Conservation (phyloP, 257 asterid genomes). For the Prunella vulgaris region DNA sequence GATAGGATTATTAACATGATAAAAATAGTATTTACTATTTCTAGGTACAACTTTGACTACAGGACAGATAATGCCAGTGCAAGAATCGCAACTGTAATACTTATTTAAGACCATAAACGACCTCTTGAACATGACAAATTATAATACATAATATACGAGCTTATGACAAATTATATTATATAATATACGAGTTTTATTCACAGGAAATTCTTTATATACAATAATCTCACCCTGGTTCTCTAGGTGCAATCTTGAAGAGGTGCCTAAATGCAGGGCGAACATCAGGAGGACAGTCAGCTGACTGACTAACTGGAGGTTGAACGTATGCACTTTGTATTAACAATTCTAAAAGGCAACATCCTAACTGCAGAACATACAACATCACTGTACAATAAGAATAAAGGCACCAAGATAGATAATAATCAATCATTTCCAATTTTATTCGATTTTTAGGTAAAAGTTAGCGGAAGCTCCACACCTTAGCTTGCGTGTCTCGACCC, state of each 20-base stretch:
- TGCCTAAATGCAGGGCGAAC: slow-evolving; percentile 96
- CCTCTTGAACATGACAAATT: no score
- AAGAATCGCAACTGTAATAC: slow-evolving; percentile 6
- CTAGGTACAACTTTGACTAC: not conserved
- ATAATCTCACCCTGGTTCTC: slow-evolving; percentile 57
- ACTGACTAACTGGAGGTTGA: slow-evolving; percentile 67
- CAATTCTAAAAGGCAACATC: slow-evolving; percentile 82
- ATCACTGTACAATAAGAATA: slow-evolving; percentile 13
- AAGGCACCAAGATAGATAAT: not conserved
- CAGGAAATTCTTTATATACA: not conserved
- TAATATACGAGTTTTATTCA: not conserved
- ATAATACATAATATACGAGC: not conserved
- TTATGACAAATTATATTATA: not conserved
- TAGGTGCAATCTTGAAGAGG: slow-evolving; percentile 55
- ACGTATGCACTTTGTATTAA: slow-evolving; percentile 83
- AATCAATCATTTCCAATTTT: not conserved
- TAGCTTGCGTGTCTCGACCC: slow-evolving; percentile 81
- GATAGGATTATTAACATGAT: not conserved
- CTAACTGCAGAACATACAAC: slow-evolving; percentile 64
- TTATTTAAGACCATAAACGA: no score
- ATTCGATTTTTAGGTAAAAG: slow-evolving; percentile 8
- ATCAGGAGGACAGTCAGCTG: slow-evolving; percentile 85
- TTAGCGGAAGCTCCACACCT: slow-evolving; percentile 69
- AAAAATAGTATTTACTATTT: not conserved
- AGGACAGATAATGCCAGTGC: not conserved